These are phyloP conservation scores for Bacterosira constricta DNA, from an alignment of 108 stramenopile species.

Conservation along the genomic window DNA sequence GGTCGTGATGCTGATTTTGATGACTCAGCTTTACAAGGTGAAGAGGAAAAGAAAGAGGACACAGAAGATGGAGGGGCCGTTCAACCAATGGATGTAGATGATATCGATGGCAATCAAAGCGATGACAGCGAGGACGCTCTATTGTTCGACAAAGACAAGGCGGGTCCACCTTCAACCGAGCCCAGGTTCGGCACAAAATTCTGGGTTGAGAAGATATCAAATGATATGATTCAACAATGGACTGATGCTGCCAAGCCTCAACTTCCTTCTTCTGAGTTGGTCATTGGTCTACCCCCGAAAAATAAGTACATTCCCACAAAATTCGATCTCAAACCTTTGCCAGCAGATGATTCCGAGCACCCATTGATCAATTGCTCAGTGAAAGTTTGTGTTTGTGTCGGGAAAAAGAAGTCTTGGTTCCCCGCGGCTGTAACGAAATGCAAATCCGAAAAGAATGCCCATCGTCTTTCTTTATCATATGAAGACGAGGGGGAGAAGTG, in stretches of 20 bases:
- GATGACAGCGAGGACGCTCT: conserved; percentile 10
- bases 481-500: conserved; percentile 85
- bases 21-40: conserved; percentile 1
- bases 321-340: conserved; percentile 72
- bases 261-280: conserved; percentile 52
- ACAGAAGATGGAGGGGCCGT: neutral
- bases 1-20: conserved; percentile 69
- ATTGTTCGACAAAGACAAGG: conserved; percentile 12
- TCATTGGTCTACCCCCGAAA: conserved; percentile 63
- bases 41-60: conserved; percentile 23
- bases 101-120: conserved; percentile 16
- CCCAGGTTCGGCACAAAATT: conserved; percentile 69
- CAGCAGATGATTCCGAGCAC: conserved; percentile 72
- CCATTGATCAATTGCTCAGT: conserved; percentile 75
- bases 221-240: conserved; percentile 54
- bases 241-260: conserved; percentile 36
- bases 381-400: conserved; percentile 74
- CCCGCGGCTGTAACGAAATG: conserved; percentile 72
- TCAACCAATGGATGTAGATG: conserved; percentile 9
- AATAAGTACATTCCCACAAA: conserved; percentile 79
- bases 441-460: conserved; percentile 55
- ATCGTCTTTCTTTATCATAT: conserved; percentile 61
- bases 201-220: conserved; percentile 50
- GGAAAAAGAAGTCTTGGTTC: conserved; percentile 79
- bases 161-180: conserved; percentile 46